Conservation (phyloP, 192 early-diverging fungal species). For the Rhizophagus sp. region DNA sequence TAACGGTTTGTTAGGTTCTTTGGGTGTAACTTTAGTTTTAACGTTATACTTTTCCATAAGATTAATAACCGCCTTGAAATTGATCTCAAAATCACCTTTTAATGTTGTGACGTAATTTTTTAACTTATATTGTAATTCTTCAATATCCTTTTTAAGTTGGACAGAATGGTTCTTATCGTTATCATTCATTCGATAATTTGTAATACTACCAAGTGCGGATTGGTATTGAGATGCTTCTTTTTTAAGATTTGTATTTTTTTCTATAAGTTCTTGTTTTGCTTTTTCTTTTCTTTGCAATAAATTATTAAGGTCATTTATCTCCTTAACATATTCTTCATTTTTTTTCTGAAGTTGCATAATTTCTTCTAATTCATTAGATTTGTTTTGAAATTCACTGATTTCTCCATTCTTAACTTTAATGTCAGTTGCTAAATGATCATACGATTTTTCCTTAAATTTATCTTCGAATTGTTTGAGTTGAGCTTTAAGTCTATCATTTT, state of each 20-base stretch:
- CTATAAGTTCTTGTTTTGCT: not conserved
- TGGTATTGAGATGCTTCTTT: not conserved
- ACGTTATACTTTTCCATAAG: not conserved
- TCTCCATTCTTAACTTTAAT: no score
- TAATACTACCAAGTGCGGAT: not conserved
- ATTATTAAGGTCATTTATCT: not conserved
- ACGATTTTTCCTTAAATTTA: no score
- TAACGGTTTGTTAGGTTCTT: not conserved
- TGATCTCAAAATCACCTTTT: not conserved
- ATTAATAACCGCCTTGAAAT: not conserved
- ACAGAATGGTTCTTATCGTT: not conserved
- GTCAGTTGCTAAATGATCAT: no score
- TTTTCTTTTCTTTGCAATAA: not conserved
- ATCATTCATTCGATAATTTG: not conserved
- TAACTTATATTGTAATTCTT: not conserved
- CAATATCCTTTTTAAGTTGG: not conserved
- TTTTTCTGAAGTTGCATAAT: no score
- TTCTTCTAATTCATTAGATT: no score
- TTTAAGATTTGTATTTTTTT: not conserved
- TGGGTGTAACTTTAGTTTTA: not conserved
- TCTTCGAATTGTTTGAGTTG: no score
- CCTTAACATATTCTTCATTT: not conserved
- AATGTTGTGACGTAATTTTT: not conserved
- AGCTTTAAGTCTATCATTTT: no score
- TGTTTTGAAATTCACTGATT: no score